These are phyloP conservation scores for Chaetoscypha palmicola DNA, from an alignment of 2,329 filamentous ascomycete species.

Conservation along the genomic window DNA sequence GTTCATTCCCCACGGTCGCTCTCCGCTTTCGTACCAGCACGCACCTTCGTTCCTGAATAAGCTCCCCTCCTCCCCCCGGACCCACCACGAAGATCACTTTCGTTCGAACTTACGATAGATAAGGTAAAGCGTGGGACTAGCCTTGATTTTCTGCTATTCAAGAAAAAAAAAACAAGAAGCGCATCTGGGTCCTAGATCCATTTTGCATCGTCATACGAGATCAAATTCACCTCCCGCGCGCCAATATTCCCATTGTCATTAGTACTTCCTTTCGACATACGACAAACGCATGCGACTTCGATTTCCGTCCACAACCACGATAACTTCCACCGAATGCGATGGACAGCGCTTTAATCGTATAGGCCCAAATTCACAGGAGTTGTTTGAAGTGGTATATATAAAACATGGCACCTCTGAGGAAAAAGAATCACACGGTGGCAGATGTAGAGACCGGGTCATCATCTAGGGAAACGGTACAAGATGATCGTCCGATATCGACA, in stretches of 20 bases:
- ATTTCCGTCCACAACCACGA: too few species aligned
- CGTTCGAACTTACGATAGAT: not conserved
- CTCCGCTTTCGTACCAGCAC: not conserved
- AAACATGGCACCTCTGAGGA: slow-evolving; percentile 2
- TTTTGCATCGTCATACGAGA: too few species aligned
- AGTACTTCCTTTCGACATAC: too few species aligned
- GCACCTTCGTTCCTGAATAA: not conserved
- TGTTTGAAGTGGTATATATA: too few species aligned
- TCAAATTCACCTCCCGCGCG: too few species aligned
- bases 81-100: not conserved
- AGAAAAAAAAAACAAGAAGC: not conserved
- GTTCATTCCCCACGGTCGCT: too few species aligned
- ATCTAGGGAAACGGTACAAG: slow-evolving; percentile 10
- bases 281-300: too few species aligned
- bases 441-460: not conserved
- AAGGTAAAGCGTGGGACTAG: not conserved
- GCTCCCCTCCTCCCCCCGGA: not conserved
- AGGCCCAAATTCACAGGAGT: not conserved
- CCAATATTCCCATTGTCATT: too few species aligned
- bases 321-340: too few species aligned
- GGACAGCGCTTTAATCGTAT: not conserved
- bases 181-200: too few species aligned
- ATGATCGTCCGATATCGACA: slow-evolving; percentile 7
- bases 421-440: too few species aligned
- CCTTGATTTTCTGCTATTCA: not conserved